Evolutionary conservation across 306 rosid species (phyloP), one percentile per base, ranked within the genome.

Genomic region (Pyrus betulifolia): DNA sequence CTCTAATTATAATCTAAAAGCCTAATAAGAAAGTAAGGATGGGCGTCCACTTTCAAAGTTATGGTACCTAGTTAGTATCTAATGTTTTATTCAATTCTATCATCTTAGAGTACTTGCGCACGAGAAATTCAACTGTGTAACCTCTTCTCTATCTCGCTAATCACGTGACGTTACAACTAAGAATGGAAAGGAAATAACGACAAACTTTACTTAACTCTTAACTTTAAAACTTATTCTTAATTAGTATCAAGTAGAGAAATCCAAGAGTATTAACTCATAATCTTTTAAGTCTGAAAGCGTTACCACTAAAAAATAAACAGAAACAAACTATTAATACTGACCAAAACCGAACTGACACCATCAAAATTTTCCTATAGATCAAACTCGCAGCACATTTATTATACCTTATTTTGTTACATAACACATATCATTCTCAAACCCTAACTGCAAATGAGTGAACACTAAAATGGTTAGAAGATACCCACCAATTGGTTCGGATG

Each of bases 401-500:
- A 49, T 65, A 55, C 21, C 27, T 33, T 69, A 21, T 67, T 60
- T 73, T 64, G 51, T 7, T 62, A 18, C 49, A 33, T 22, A 81
- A 14, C 30, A 46, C 55, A 54, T 15, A 15, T 30, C 45, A 60
- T 69, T 65, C 75, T 27, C 65, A 75, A 23, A 57, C n/a, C 69
- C 11, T 30, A 30, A 11, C 64, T 54, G 38, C 63, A 35, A 62
- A 33, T 62, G 46, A 22, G 42, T 40, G 74, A 61, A 46, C 61
- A 33, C n/a, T 42, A 70, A 78, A 51, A 63, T 14, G 30, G 49
- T 44, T 72, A 55, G 5, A 30, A 40, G 44, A 85, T 5, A 68
- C 70, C 31, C 77, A 80, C 81, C 91, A 86, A 91, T 91, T 44
- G 87, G 78, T 67, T 89, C 93, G 85, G 82, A 33, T 44, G 87